Percentiles rank a stretch among this genome's conserved stretches.
Evolutionary conservation across 345 rosid species (phyloP).

Genomic region (Fremontodendron californicum): DNA sequence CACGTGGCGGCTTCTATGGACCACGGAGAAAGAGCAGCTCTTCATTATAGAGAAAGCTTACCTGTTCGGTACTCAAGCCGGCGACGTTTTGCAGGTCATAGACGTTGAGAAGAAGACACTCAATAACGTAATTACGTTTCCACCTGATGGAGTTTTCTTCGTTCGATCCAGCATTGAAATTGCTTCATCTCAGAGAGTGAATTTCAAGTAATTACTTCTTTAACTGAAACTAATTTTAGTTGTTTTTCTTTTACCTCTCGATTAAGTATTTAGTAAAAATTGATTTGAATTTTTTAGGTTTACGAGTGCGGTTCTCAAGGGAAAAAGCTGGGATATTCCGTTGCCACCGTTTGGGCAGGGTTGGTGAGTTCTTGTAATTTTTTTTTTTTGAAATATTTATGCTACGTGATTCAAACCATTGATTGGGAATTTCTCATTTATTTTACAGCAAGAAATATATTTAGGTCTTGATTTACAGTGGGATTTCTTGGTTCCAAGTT

Average conservation of each 20-base stretch:
- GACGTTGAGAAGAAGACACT: constrained; percentile 56
- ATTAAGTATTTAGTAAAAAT: not conserved
- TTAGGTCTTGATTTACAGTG: not conserved
- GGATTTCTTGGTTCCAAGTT: not conserved
- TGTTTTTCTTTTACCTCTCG: not conserved
- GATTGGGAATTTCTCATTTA: not conserved
- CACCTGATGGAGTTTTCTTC: constrained; percentile 86
- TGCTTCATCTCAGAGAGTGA: constrained; percentile 71
- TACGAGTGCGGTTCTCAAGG: constrained; percentile 74
- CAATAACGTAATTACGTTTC: constrained; percentile 85
- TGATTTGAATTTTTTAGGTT: constrained; percentile 37
- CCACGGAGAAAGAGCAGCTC: constrained; percentile 93
- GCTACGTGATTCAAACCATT: not conserved
- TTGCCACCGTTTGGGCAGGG: constrained; percentile 93
- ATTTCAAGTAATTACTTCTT: constrained; percentile 53
- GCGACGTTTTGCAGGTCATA: constrained; percentile 88
- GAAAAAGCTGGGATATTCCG: constrained; percentile 69
- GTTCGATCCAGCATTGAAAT: constrained; percentile 68
- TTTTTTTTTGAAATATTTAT: not conserved
- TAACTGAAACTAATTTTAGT: not conserved
- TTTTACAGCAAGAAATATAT: not conserved
- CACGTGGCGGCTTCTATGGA: constrained; percentile 90
- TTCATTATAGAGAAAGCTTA: constrained; percentile 83
- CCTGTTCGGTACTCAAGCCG: constrained; percentile 65
- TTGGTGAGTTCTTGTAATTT: constrained; percentile 58